A percentile compares a stretch with the other conserved stretches of the same genome.
phyloP scores from a whole-genome alignment of 352 stramenopile genomes.

The Pythium guiyangense region DNA sequence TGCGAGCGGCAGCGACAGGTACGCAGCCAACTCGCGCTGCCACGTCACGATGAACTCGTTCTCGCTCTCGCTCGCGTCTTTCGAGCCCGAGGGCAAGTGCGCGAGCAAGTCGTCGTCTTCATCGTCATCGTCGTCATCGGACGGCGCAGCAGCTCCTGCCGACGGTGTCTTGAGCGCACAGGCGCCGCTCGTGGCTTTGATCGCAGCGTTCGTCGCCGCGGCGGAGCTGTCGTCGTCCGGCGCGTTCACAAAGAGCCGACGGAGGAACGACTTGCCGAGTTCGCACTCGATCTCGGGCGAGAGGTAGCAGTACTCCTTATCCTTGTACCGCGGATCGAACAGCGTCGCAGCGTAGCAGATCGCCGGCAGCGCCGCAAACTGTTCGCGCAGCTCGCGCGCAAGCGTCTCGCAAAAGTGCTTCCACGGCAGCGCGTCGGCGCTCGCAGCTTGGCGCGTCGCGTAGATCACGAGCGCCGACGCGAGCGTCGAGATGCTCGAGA shows the following conservation, averaged over 20 bases:
- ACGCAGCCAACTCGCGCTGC: constrained; percentile 73
- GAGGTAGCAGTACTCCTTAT: constrained; percentile 76
- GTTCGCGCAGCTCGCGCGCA: constrained; percentile 42
- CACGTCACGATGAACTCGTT: constrained; percentile 59
- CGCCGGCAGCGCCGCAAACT: constrained; percentile 45
- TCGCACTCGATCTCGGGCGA: constrained; percentile 46
- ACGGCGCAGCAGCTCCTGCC: not conserved
- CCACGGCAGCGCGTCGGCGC: constrained; percentile 31
- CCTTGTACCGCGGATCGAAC: constrained; percentile 79
- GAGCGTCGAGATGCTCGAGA: constrained; percentile 78
- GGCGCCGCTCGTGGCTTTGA: constrained; percentile 15
- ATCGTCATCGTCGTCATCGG: constrained; percentile 44
- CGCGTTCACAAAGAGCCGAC: constrained; percentile 40
- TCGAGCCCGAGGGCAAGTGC: constrained; percentile 52
- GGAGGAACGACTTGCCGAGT: constrained; percentile 49
- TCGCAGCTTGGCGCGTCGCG: constrained; percentile 49
- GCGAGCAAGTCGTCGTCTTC: constrained; percentile 73
- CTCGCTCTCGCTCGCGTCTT: constrained; percentile 32
- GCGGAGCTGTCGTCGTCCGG: constrained; percentile 21
- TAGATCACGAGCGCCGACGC: constrained; percentile 61
- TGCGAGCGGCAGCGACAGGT: constrained; percentile 63
- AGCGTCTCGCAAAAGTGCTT: constrained; percentile 61
- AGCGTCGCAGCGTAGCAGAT: constrained; percentile 70
- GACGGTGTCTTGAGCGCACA: constrained; percentile 5
- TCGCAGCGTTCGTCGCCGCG: constrained; percentile 14